Evolutionary conservation across 2,329 filamentous ascomycete species (phyloP), one percentile per base, ranked within the genome.

Genomic region (Verticillium isaacii): DNA sequence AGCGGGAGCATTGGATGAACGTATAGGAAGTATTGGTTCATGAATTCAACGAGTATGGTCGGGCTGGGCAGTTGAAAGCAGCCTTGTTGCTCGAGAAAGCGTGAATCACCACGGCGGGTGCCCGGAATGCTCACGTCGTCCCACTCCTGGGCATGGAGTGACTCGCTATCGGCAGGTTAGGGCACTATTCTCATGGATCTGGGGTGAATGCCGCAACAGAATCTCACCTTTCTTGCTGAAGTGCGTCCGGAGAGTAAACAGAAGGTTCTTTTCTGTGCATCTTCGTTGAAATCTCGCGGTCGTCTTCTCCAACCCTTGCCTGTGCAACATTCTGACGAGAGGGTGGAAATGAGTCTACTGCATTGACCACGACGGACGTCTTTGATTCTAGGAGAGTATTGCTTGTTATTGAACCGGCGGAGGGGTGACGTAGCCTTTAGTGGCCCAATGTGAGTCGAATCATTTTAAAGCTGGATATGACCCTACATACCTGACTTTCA

Each of bases 21-120:
- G 59, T 80, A 77, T 12, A 80, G 67, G 61, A 80, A 81, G 63
- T 80, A 81, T 58, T 80, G 76, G 64, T 78, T 74, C 4, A 83
- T 72, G 61, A 84, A 82, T 58, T 81, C 78, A 59, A 81, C 77
- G 0, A 82, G 68, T 1, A 79, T 70, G 1, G 70, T 61, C 19
- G 73, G 71, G 0, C 73, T 75, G 0, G 80, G 81, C 7, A 83
- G 69, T n/a, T 74, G 74, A 1, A 83, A 71, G 64, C 79, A 82
- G 5, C 77, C 77, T 63, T 82, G 79, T 1, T 75, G 71, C 56
- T 78, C 75, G 39, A 83, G 71, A 63, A 77, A 82, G 62, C 77
- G 77, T 62, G 80, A 73, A 65, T 82, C 80, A 64, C 81, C 77
- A 0, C 75, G 73, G 57, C 77, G 74, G 57, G 78, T 74, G 59